Base-by-base conservation (phyloP, 345 rosid species). In the Excoecaria cochinchinensis region DNA sequence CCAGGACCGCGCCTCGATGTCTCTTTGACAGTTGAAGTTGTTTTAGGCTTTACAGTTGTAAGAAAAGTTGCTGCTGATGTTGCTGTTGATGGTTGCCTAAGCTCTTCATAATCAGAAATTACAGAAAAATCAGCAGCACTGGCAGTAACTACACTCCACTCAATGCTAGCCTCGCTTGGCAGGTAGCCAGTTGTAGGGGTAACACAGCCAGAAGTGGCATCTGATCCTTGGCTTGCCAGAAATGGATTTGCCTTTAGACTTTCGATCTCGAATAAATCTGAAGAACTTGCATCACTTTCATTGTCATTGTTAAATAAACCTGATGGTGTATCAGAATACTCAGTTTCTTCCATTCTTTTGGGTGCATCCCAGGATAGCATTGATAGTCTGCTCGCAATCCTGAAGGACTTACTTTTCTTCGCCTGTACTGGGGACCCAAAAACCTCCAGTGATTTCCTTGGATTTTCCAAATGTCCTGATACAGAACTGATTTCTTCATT, bases 121-220 rank as follows among this genome's bases (percentile, higher is more conserved):
- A 75, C 85, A 13, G 97, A 89, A 82, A 76, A 82, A 72, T 92
- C 98, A 0, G 91, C 97, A 1, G 89, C 94, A 57, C 97, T 90
- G 40, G 89, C 95, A 0, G 98, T 94, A 70, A 89, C 90, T 4
- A 92, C 97, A 47, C 98, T 94, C 98, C 97, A 92, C 24, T 88
- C 90, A 60, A 94, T 87, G 82, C 97, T 92, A 44, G 86, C 97
- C 77, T 94, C 98, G 17, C 98, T 94, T 6, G 98, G 96, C 9
- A 96, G 90, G 67, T 90, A 92, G 73, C 88, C 71, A 22, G 85
- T 81, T 61, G 86, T 77, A 24, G 92, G 94, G 62, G 83, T 83
- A 16, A 70, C 72, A 72, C 82, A 87, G 6, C 79, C 89, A 1
- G 95, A 90, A 3, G 84, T 79, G 3, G 83, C 84, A 65, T 83